phyloP scores from a whole-genome alignment of 331 rosid species.

The Malus hybrid region DNA sequence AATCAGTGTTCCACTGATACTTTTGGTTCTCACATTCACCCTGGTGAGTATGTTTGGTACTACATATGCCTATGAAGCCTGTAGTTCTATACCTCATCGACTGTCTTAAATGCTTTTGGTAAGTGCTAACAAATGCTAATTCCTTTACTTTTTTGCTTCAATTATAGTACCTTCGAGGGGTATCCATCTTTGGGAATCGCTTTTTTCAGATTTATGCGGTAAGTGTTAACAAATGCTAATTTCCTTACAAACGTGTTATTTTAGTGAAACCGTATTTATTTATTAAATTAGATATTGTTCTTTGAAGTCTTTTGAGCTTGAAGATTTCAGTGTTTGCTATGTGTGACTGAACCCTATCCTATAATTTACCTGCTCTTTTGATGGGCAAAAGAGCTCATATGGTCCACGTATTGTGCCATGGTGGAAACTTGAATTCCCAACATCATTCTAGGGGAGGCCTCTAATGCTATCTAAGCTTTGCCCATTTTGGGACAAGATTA shows the following conservation, averaged over 20 bases:
- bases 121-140: slow-evolving; percentile 15
- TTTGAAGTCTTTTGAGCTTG: not conserved
- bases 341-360: not conserved
- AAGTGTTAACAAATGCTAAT: slow-evolving; percentile 18
- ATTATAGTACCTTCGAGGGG: slow-evolving; percentile 73
- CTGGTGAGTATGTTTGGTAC: slow-evolving; percentile 42
- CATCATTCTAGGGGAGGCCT: not conserved
- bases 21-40: slow-evolving; percentile 66
- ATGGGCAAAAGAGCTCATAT: not conserved
- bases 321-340: not conserved
- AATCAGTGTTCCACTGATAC: slow-evolving; percentile 77
- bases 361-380: not conserved
- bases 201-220: slow-evolving; percentile 78
- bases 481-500: not conserved
- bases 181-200: slow-evolving; percentile 71
- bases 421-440: not conserved
- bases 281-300: not conserved
- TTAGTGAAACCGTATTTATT: not conserved
- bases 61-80: not conserved
- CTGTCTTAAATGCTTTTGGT: not conserved
- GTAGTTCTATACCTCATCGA: slow-evolving; percentile 1
- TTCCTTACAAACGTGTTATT: not conserved
- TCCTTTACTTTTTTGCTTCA: slow-evolving; percentile 7
- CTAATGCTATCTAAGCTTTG: not conserved
- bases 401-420: not conserved